Base-by-base conservation (phyloP, 768 basidiomycete species). In the Paxillus involutus region DNA sequence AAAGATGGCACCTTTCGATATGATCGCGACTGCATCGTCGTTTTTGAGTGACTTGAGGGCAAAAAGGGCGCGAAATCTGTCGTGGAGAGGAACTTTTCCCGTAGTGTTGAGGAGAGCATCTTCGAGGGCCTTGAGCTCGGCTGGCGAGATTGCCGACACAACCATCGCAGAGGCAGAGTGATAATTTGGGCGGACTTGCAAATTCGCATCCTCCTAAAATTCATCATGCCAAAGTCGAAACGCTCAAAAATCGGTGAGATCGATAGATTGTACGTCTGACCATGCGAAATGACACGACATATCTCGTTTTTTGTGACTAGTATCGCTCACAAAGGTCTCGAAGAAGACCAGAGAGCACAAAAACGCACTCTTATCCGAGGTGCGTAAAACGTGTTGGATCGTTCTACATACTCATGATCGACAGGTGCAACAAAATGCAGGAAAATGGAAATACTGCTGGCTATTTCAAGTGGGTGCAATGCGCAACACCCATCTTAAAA, bases 361-460 rank as follows among this genome's bases (percentile, higher is more conserved):
- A 80, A 81, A 77, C 59, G 84, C 82, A 45, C 76, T 96, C 66
- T 85, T 98, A 68, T 80, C 80, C 55, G 85, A 93, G 75, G 91
- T 92, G 53, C 40, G 81, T 70, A 56, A 35, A 17, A 50, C 56
- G 14, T 36, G 30, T 40, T 52, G 35, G 42, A 52, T 46, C 50
- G 36, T 50, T 29, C 10, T 42, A 46, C 56, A 17, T 58, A 45
- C 37, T 41, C 35, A 42, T 35, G 44, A 53, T 50, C 17, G 52
- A 51, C 63, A 94, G 92, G 76, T 98, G 50, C 89, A 92, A 77
- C 80, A 80, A 66, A 85, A 86, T 67, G 76, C 86, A 19, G 93
- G 95, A 61, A 90, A 92, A 75, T 98, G 91, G 87, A 83, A 83
- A 65, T 95, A 97, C 71, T 89, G 92, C 74, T 99, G 94, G 92